Conservation (phyloP, 2,329 filamentous ascomycete species). For the Dactylellina leptospora region DNA sequence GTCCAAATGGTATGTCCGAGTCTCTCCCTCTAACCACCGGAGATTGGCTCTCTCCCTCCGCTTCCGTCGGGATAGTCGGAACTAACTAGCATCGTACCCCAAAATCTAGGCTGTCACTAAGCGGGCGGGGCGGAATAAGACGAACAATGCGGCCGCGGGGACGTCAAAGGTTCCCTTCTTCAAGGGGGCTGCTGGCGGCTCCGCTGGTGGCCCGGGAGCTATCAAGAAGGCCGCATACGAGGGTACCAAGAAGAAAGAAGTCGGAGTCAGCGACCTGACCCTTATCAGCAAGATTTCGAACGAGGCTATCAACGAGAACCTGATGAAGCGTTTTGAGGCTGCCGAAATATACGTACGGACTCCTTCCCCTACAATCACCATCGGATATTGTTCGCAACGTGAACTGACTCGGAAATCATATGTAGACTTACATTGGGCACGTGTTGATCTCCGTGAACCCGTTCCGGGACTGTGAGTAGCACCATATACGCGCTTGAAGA, state of each 20-base stretch:
- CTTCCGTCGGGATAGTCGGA: no score
- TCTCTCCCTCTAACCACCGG: constrained; percentile 12
- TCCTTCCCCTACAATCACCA: constrained; percentile 64
- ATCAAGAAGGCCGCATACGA: constrained; percentile 97
- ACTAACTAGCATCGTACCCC: constrained; percentile 30
- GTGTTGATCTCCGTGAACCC: constrained; percentile 98
- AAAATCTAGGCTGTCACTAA: constrained; percentile 65
- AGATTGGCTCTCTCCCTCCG: constrained; percentile 5
- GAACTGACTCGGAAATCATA: background rate
- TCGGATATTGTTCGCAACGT: background rate
- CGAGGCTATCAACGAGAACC: constrained; percentile 98
- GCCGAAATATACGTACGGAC: constrained; percentile 85
- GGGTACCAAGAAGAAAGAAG: constrained; percentile 97
- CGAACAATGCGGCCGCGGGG: constrained; percentile 63
- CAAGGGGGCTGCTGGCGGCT: constrained; percentile 60
- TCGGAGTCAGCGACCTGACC: constrained; percentile 96
- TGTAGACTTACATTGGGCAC: constrained; percentile 98
- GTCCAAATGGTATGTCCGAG: constrained; percentile 34
- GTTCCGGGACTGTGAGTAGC: constrained; percentile 93
- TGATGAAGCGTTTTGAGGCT: constrained; percentile 98
- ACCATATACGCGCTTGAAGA: background rate
- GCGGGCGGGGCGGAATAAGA: constrained; percentile 67
- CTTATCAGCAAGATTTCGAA: constrained; percentile 98
- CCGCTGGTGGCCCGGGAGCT: constrained; percentile 68
- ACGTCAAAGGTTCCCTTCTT: constrained; percentile 58